phyloP scores from a whole-genome alignment of 1,284 basidiomycete genomes.

The Vanrija humicola region DNA sequence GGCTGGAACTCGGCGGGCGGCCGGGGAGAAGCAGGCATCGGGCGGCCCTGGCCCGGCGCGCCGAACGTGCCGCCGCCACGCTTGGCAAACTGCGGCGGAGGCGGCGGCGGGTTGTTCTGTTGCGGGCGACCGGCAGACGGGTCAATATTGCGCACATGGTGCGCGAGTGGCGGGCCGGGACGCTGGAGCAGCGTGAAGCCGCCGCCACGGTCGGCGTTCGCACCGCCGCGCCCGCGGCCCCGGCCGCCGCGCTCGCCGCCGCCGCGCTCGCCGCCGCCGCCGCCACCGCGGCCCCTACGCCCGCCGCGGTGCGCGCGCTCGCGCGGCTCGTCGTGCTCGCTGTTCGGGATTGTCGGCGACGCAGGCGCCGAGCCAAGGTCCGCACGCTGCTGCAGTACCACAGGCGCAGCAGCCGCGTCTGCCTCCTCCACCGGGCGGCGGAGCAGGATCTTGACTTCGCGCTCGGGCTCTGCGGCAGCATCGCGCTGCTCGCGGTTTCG shows the following conservation, averaged over 20 bases:
- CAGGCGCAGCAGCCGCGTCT: background rate
- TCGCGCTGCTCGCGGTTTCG: conserved; percentile 1
- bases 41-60: background rate
- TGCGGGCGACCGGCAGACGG: background rate
- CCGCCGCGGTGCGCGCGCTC: conserved; percentile 1
- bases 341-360: background rate
- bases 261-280: conserved; percentile 6
- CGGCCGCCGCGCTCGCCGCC: conserved; percentile 20
- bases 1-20: background rate
- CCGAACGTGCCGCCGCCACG: background rate
- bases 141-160: conserved; percentile 8
- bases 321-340: background rate
- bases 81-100: no score
- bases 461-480: conserved; percentile 15
- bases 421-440: conserved; percentile 24
- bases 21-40: background rate
- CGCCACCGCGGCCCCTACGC: conserved; percentile 5
- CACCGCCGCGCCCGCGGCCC: conserved; percentile 10
- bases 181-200: conserved; percentile 41
- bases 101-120: background rate
- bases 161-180: conserved; percentile 30
- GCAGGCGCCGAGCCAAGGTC: background rate
- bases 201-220: conserved; percentile 18
- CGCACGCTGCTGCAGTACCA: background rate
- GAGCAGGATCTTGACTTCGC: conserved; percentile 40